These are phyloP conservation scores for Geranomyces variabilis DNA, from an alignment of 192 early-diverging fungal genomes.

Conservation along the genomic window DNA sequence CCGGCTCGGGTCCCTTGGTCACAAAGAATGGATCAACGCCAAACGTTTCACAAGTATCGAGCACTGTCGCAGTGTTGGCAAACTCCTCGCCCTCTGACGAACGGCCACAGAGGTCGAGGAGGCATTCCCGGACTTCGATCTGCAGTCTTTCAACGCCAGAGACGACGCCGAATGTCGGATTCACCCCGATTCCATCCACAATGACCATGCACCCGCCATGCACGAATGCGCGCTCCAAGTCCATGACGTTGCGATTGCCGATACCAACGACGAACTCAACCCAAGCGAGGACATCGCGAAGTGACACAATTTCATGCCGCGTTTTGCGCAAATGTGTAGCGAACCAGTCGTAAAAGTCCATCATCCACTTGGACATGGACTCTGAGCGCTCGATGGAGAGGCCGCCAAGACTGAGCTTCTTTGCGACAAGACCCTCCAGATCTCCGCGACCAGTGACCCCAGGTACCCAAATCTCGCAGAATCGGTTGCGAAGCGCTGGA, in stretches of 20 bases:
- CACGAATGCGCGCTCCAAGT: slow-evolving; percentile 60
- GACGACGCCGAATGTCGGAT: slow-evolving; percentile 55
- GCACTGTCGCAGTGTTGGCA: slow-evolving; percentile 21
- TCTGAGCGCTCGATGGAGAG: not conserved
- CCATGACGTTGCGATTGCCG: not conserved
- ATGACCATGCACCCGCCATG: slow-evolving; percentile 92
- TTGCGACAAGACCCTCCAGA: slow-evolving; percentile 54
- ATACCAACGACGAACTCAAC: slow-evolving; percentile 74
- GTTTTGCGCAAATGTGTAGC: slow-evolving; percentile 60
- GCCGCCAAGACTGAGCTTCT: slow-evolving; percentile 24
- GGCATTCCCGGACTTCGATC: slow-evolving; percentile 12
- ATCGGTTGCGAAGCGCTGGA: slow-evolving; percentile 95
- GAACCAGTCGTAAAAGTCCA: slow-evolving; percentile 86
- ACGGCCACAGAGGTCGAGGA: slow-evolving; percentile 13
- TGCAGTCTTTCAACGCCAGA: slow-evolving; percentile 20
- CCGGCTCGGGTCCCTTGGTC: slow-evolving; percentile 57
- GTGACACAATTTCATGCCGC: slow-evolving; percentile 61
- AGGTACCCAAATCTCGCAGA: slow-evolving; percentile 98
- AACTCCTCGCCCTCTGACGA: slow-evolving; percentile 23
- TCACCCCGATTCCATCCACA: slow-evolving; percentile 89
- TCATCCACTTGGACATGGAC: slow-evolving; percentile 55
- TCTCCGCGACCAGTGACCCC: slow-evolving; percentile 79
- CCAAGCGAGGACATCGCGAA: slow-evolving; percentile 95
- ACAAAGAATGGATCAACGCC: slow-evolving; percentile 85
- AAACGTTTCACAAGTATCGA: slow-evolving; percentile 44